Percentiles rank a stretch among this genome's conserved stretches.
These are phyloP conservation scores for Syzygium grande DNA, from an alignment of 345 rosid species.

Conservation along the genomic window DNA sequence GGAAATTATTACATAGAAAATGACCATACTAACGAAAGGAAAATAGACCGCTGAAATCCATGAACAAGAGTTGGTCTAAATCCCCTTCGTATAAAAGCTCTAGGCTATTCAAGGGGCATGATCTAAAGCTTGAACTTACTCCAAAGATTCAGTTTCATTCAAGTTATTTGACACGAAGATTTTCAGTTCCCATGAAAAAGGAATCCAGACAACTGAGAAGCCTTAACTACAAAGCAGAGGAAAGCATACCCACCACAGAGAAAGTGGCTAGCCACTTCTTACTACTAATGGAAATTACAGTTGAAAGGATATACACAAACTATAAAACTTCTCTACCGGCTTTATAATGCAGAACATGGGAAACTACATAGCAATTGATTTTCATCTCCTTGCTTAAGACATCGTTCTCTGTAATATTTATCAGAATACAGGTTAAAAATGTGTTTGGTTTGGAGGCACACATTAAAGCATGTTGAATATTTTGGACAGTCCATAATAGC, in stretches of 20 bases:
- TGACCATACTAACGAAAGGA: background rate
- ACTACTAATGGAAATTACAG: background rate
- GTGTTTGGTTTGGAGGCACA: too few relatives aligned
- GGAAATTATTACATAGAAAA: background rate
- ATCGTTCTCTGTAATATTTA: too few relatives aligned
- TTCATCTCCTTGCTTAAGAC: too few relatives aligned
- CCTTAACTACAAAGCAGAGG: background rate
- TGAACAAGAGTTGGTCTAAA: background rate
- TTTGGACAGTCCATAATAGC: constrained; percentile 65
- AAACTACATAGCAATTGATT: background rate
- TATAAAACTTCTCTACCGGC: background rate
- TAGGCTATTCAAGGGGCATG: background rate
- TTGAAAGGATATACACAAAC: background rate
- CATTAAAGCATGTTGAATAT: too few relatives aligned
- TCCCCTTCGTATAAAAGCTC: background rate
- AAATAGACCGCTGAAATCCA: background rate
- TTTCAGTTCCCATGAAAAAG: background rate
- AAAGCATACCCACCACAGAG: background rate
- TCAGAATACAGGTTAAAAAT: too few relatives aligned
- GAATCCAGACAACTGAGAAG: background rate
- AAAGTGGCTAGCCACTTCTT: background rate
- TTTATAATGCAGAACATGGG: background rate
- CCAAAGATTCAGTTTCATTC: background rate
- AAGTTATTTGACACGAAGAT: background rate
- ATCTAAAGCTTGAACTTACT: background rate